Conservation (phyloP, 2,329 filamentous ascomycete genomes). For the Aspergillus aculeatus region DNA sequence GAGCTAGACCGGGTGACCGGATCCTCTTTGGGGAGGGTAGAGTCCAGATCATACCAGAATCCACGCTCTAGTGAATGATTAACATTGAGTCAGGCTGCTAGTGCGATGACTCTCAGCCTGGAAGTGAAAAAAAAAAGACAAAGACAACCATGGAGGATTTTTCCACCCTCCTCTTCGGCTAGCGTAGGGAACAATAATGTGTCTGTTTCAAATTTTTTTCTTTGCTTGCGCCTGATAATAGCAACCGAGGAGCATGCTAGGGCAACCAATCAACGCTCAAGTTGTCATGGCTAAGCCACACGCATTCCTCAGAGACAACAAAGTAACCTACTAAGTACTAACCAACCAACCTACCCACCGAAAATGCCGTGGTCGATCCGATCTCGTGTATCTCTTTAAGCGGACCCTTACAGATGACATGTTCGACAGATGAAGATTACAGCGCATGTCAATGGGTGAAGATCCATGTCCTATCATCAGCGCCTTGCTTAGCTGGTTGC, state of each 20-base stretch:
- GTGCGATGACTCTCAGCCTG: not conserved
- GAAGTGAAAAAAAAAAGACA: not conserved
- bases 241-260: not conserved
- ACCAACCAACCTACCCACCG: no score
- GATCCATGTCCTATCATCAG: not conserved
- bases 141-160: not conserved
- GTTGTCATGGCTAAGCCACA: constrained; percentile 12
- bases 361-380: constrained; percentile 6
- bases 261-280: constrained; percentile 2
- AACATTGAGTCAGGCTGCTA: not conserved
- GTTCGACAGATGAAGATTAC: constrained; percentile 8
- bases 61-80: not conserved
- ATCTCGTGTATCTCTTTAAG: constrained; percentile 18
- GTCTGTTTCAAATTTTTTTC: not conserved
- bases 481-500: constrained; percentile 1
- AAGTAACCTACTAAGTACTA: not conserved
- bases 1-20: not conserved
- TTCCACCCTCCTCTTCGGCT: not conserved
- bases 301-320: not conserved
- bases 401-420: constrained; percentile 20
- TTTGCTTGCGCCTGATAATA: not conserved
- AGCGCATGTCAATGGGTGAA: not conserved
- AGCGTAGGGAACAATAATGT: not conserved
- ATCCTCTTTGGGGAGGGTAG: not conserved
- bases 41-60: not conserved